Base-by-base conservation (phyloP, 2,329 filamentous ascomycete species). In the Sclerotinia nivalis region DNA sequence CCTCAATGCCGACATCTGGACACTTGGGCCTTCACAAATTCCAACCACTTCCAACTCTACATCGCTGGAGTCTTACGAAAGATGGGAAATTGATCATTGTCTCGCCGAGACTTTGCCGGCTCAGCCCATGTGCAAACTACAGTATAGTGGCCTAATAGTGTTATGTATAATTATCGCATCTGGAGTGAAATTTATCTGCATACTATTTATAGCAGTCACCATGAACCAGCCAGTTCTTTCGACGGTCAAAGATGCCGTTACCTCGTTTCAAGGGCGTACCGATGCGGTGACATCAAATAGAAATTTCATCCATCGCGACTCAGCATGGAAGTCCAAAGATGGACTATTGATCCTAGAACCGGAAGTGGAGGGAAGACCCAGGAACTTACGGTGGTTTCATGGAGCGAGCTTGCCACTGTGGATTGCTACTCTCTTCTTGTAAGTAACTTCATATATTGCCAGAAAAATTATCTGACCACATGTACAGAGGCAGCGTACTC, bases 181-280 rank as follows among this genome's bases (percentile, higher is more conserved):
- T 3, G 49, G 28, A 13, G 52, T 69, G 18, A 56, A 69, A 55
- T 65, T 69, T 9, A n/a, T 64, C 25, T 52, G 52, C 18, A 47
- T 69, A 18, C 0, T 69, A 1, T 18, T 64, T 18, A 40, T 69
- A 22, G 37, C 67, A 1, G 74, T 74, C 34, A 73, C 72, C 61
- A 72, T 73, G 34, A 47, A 69, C 6, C 70, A 74, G 28, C 69
- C 71, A 1, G 68, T 78, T 13, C 71, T 81, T 0, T 71, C 77
- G 37, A 80, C 79, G 0, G 73, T 78, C 2, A 80, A 80, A 8
- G 80, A 81, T 71, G 79, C 78, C 0, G 76, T 82, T 15, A 74
- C 77, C 12, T 80, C 79, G 0, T 82, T 82, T 58, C 71, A 81
- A 3, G 73, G 72, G 31, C 45, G 71, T 6, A 77, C 76, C 0